A percentile compares a stretch with the other conserved stretches of the same genome.
These are phyloP conservation scores for Picochlorum sp. DNA, from an alignment of 139 green algal species.

Conservation along the genomic window DNA sequence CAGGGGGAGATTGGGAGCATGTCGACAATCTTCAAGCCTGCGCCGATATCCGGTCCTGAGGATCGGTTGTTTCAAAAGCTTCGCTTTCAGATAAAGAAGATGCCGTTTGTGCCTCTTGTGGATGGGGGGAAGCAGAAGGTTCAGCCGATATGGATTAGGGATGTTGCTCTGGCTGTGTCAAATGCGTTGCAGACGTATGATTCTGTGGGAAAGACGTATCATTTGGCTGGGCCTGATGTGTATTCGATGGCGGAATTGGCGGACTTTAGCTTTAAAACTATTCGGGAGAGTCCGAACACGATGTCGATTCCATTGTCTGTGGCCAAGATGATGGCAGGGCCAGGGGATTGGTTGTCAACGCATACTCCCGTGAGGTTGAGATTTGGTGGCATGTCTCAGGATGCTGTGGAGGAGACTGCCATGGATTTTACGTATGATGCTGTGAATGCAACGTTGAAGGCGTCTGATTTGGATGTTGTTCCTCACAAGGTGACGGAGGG, in stretches of 20 bases:
- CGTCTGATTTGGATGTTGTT: slow-evolving; percentile 55
- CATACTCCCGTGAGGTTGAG: slow-evolving; percentile 26
- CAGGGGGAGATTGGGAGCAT: slow-evolving; percentile 33
- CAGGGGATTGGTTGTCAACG: slow-evolving; percentile 25
- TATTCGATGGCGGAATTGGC: slow-evolving; percentile 49
- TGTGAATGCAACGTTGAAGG: slow-evolving; percentile 29
- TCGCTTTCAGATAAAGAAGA: slow-evolving; percentile 49
- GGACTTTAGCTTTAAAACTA: slow-evolving; percentile 31
- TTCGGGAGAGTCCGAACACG: slow-evolving; percentile 29
- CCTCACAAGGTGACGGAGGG: slow-evolving; percentile 56
- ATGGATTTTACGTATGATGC: slow-evolving; percentile 10
- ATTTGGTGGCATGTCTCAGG: slow-evolving; percentile 41
- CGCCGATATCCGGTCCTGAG: slow-evolving; percentile 79
- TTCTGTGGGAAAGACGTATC: slow-evolving; percentile 66
- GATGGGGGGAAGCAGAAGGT: slow-evolving; percentile 52
- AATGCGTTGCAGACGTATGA: slow-evolving; percentile 46
- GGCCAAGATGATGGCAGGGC: slow-evolving; percentile 19
- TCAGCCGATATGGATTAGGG: slow-evolving; percentile 56
- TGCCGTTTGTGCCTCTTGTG: slow-evolving; percentile 62
- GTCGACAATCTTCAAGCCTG: slow-evolving; percentile 68
- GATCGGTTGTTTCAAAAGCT: slow-evolving; percentile 85
- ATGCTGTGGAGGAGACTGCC: slow-evolving; percentile 56
- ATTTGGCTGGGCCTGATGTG: slow-evolving; percentile 78
- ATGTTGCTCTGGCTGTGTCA: slow-evolving; percentile 57
- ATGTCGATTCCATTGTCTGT: slow-evolving; percentile 27